A percentile compares a stretch with the other conserved stretches of the same genome.
Evolutionary conservation across 495 filamentous ascomycete genomes (phyloP).

Genomic region (Tuber indicum): DNA sequence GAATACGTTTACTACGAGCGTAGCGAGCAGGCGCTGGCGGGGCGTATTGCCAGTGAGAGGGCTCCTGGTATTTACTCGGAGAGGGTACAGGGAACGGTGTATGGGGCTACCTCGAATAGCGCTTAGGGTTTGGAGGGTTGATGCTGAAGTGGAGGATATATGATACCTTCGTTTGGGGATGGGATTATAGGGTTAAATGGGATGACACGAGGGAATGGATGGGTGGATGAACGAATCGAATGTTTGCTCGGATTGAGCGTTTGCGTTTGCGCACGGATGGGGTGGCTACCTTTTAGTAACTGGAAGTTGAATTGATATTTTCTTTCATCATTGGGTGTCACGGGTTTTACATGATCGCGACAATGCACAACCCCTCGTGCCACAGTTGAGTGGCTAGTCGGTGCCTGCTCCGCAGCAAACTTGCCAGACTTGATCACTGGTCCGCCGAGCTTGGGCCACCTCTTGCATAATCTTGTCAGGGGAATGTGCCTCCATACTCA

Average conservation of each 20-base stretch:
- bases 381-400: not conserved
- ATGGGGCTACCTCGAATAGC: conserved; percentile 48
- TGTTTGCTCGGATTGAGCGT: not conserved
- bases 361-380: not conserved
- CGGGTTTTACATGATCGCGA: not conserved
- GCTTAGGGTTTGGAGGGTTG: conserved; percentile 10
- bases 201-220: not conserved
- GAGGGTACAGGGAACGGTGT: conserved; percentile 62
- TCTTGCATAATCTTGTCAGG: not conserved
- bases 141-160: not conserved
- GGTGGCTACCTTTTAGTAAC: not conserved
- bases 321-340: not conserved
- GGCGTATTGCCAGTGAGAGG: conserved; percentile 46
- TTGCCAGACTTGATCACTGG: not conserved
- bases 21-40: conserved; percentile 52
- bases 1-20: conserved; percentile 81
- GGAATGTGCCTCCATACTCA: not conserved
- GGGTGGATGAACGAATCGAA: not conserved
- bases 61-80: conserved; percentile 77
- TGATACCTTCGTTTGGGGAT: not conserved
- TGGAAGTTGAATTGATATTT: not conserved
- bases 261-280: not conserved
- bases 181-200: not conserved
- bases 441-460: not conserved
- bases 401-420: not conserved